Evolutionary conservation across 192 early-diverging fungal species (phyloP).

Genomic region (Dispira simplex): DNA sequence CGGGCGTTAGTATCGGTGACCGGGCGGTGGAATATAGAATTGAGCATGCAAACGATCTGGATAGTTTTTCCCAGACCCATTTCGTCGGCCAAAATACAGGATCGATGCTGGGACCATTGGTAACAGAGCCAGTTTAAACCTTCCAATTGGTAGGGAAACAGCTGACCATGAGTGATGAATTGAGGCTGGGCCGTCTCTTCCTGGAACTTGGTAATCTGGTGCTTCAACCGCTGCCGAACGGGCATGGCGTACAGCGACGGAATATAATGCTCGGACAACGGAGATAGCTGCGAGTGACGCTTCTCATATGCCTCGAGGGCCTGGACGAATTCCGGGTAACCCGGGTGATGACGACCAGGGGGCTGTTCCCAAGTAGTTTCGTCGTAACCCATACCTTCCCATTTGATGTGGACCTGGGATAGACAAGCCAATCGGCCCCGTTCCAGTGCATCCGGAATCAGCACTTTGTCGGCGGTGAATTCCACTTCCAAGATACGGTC

Average conservation of each 20-base stretch:
- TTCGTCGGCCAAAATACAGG: constrained; percentile 56
- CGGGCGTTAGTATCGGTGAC: constrained; percentile 23
- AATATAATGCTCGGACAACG: constrained; percentile 16
- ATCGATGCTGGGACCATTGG: constrained; percentile 64
- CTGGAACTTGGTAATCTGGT: constrained; percentile 17
- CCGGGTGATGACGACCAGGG: not conserved
- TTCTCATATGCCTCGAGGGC: constrained; percentile 6
- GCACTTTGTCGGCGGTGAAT: not conserved
- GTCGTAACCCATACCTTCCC: constrained; percentile 35
- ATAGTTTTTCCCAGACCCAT: constrained; percentile 56
- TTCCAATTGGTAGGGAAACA: constrained; percentile 77
- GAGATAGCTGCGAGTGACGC: constrained; percentile 26
- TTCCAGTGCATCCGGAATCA: too few relatives aligned
- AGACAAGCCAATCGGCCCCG: constrained; percentile 9
- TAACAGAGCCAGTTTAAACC: constrained; percentile 85
- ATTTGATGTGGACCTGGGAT: constrained; percentile 43
- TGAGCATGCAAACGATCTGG: constrained; percentile 45
- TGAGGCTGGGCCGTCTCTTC: constrained; percentile 36
- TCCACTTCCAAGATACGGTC: constrained; percentile 11
- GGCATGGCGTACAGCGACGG: constrained; percentile 19
- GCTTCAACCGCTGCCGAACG: constrained; percentile 14
- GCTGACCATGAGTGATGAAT: constrained; percentile 30
- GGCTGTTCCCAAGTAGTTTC: constrained; percentile 21
- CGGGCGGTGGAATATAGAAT: constrained; percentile 37
- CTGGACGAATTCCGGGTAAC: constrained; percentile 9